A percentile compares a stretch with the other conserved stretches of the same genome.
Conservation (phyloP, 1,284 basidiomycete genomes). For the Tylopilus sp. region DNA sequence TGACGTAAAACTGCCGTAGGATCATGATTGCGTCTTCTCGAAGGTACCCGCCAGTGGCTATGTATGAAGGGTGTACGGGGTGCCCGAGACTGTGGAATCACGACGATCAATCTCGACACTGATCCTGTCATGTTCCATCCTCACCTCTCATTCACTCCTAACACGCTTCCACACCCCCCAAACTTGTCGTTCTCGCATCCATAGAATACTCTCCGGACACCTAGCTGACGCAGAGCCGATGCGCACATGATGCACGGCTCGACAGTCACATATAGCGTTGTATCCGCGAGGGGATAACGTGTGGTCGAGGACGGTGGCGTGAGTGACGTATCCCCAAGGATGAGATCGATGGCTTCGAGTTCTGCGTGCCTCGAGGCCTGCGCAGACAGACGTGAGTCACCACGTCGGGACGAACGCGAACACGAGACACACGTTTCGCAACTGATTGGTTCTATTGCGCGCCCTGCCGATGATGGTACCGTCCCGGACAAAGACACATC, state of each 20-base stretch:
- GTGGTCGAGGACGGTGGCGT: conserved; percentile 43
- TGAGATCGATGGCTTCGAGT: conserved; percentile 92
- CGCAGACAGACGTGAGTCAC: not conserved
- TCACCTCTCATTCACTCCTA: conserved; percentile 79
- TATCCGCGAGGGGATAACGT: conserved; percentile 67
- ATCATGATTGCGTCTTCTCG: conserved; percentile 96
- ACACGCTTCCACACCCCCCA: conserved; percentile 94
- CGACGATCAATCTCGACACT: conserved; percentile 6
- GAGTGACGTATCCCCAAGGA: conserved; percentile 62
- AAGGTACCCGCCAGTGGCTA: conserved; percentile 77
- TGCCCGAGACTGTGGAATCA: conserved; percentile 49
- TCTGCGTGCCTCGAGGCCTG: conserved; percentile 97
- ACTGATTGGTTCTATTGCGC: conserved; percentile 93
- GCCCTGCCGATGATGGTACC: conserved; percentile 77
- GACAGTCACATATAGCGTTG: conserved; percentile 95
- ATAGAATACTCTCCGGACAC: conserved; percentile 88
- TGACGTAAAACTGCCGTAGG: conserved; percentile 91
- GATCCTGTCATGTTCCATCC: conserved; percentile 24
- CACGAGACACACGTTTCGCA: conserved; percentile 67
- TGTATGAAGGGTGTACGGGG: conserved; percentile 72
- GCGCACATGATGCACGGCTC: conserved; percentile 99
- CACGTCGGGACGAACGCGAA: not conserved
- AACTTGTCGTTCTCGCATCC: conserved; percentile 97
- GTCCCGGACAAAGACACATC: conserved; percentile 90
- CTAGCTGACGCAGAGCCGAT: conserved; percentile 89